phyloP scores from a whole-genome alignment of 176 grass and related monocot species.

The barley (Hordeum vulgare) region DNA sequence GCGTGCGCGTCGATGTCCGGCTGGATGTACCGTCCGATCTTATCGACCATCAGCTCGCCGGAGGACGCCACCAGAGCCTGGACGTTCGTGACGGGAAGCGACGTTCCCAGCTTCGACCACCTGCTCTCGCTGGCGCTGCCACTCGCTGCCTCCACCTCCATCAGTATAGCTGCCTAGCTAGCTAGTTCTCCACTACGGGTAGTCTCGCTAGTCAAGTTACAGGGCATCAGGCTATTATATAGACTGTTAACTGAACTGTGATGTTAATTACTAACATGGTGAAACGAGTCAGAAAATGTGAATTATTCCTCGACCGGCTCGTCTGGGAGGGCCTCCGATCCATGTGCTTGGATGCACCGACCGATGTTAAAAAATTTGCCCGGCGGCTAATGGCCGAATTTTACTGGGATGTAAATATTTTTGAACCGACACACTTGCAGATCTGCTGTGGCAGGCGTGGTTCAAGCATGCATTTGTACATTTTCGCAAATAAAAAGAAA shows the following conservation, averaged over 20 bases:
- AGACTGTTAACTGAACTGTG: neutral
- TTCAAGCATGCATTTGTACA: too few relatives aligned
- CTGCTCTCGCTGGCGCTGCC: neutral
- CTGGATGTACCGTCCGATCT: constrained; percentile 26
- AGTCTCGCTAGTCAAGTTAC: neutral
- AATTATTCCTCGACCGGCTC: neutral
- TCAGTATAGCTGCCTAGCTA: too few relatives aligned
- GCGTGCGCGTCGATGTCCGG: constrained; percentile 9
- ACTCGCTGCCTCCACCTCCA: neutral
- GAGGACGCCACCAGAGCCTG: constrained; percentile 20
- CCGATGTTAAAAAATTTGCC: neutral
- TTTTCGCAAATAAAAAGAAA: too few relatives aligned
- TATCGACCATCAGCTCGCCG: neutral
- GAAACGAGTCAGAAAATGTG: neutral
- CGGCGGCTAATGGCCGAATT: neutral
- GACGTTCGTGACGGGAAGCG: constrained; percentile 29
- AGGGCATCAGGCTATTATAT: neutral
- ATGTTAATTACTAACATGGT: too few relatives aligned
- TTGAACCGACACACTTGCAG: neutral
- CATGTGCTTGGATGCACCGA: neutral
- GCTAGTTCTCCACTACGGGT: neutral
- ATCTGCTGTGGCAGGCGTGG: too few relatives aligned
- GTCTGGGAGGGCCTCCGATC: neutral
- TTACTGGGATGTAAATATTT: neutral
- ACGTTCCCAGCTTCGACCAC: neutral